These are phyloP conservation scores for Myrica gale DNA, from an alignment of 306 rosid species.

Conservation along the genomic window DNA sequence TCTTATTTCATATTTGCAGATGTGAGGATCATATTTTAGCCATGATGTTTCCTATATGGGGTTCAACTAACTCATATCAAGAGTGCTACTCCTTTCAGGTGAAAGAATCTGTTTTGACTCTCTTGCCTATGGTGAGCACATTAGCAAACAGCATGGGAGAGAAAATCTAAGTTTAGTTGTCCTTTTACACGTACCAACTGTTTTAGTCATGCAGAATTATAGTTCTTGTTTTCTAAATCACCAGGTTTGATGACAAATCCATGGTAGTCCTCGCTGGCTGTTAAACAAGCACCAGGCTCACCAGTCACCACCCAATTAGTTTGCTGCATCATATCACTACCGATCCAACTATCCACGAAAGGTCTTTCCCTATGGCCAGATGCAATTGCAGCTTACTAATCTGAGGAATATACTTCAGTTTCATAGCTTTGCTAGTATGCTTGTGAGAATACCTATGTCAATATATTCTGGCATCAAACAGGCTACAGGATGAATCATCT, in stretches of 20 bases:
- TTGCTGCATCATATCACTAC: background rate
- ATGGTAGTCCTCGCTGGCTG: background rate
- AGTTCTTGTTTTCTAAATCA: background rate
- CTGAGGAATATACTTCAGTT: background rate
- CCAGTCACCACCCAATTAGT: background rate
- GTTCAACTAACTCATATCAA: background rate
- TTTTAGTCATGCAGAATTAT: background rate
- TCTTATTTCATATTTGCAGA: background rate
- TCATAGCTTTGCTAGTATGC: background rate
- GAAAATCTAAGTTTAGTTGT: background rate
- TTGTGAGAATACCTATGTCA: background rate
- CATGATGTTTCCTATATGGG: background rate
- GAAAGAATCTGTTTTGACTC: background rate
- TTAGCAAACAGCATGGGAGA: background rate
- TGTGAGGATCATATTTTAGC: background rate
- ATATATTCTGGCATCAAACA: background rate
- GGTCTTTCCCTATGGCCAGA: background rate
- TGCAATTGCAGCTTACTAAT: background rate
- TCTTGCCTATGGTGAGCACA: background rate
- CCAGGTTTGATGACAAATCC: background rate
- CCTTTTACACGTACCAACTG: background rate
- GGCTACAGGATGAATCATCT: background rate
- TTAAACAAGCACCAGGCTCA: background rate
- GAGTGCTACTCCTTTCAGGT: background rate
- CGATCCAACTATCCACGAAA: background rate